These are phyloP conservation scores for Lachnellula hyalina DNA, from an alignment of 2,329 filamentous ascomycete genomes.

Conservation along the genomic window DNA sequence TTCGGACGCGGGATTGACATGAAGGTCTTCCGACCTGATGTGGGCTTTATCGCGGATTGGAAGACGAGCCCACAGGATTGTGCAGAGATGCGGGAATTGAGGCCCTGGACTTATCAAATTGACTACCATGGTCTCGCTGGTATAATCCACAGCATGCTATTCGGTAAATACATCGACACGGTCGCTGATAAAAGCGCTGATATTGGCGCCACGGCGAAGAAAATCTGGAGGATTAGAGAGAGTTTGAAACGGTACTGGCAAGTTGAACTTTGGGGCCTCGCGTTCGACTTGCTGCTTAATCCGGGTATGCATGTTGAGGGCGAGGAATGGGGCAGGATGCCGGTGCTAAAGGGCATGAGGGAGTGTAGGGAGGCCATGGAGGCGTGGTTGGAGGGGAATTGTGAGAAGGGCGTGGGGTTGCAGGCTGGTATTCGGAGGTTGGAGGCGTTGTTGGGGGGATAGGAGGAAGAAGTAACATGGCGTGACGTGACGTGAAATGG, in stretches of 20 bases:
- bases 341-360: slow-evolving; percentile 66
- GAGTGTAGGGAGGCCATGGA: slow-evolving; percentile 75
- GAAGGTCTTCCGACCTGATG: slow-evolving; percentile 69
- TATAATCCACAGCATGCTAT: slow-evolving; percentile 81
- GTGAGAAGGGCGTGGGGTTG: slow-evolving; percentile 73
- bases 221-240: slow-evolving; percentile 76
- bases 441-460: slow-evolving; percentile 34
- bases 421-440: slow-evolving; percentile 63
- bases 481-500: too few species aligned
- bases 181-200: slow-evolving; percentile 48
- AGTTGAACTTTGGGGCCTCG: slow-evolving; percentile 78
- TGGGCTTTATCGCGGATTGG: slow-evolving; percentile 95
- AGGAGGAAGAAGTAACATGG: slow-evolving; percentile 15
- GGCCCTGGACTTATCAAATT: slow-evolving; percentile 96
- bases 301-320: slow-evolving; percentile 59
- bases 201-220: slow-evolving; percentile 48
- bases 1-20: slow-evolving; percentile 95
- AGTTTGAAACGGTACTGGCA: slow-evolving; percentile 94
- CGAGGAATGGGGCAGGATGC: slow-evolving; percentile 65
- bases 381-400: slow-evolving; percentile 71
- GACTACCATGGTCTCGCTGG: slow-evolving; percentile 93
- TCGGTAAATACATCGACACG: slow-evolving; percentile 92
- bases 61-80: slow-evolving; percentile 83
- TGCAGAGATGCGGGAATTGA: slow-evolving; percentile 87
- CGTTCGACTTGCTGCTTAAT: slow-evolving; percentile 84